Evolutionary conservation across 495 filamentous ascomycete genomes (phyloP), one percentile per base, ranked within the genome.

Genomic region (Neurospora sp.): DNA sequence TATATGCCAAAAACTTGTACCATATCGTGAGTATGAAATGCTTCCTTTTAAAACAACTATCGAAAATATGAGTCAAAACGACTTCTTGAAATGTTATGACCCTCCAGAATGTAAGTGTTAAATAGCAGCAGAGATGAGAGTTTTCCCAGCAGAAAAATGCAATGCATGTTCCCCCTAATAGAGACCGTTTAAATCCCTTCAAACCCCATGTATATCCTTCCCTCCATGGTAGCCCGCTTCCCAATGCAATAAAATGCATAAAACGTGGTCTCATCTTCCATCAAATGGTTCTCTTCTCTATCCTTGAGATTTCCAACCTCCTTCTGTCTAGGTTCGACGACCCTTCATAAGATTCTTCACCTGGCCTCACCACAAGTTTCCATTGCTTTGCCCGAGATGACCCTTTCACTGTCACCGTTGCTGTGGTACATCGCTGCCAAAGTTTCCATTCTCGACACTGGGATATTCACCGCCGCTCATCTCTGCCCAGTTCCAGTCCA

Each of bases 401-500:
- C 12, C 27, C 54, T 66, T 10, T 35, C 54, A 37, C 14, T 35
- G 3, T 66, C 54, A 31, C 27, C 27, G 54, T 31, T 62, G 54
- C 12, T 66, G 54, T 37, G 54, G 2, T 37, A 35, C 54, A 66
- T 66, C 54, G 27, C 35, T 59, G 38, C 79, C 79, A 78, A 79
- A 84, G 74, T 80, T 81, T 10, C 86, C 86, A 75, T 88, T 88
- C 75, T 87, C 88, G 35, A 88, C 85, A 69, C 83, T 84, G 5
- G 85, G 84, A 77, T 87, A 87, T 5, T 82, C 79, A 4, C 84
- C 85, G 9, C 85, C 85, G 66, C 89, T 92, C 88, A 96, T 91
- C 79, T 97, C 94, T 0, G 93, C 94, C 96, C 96, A 98, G 78
- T 98, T 93, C 96, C 96, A 99, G 79, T 98, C 96, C 27, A 98